phyloP scores from a whole-genome alignment of 1,284 basidiomycete species.

The Leccinum pachyderme region DNA sequence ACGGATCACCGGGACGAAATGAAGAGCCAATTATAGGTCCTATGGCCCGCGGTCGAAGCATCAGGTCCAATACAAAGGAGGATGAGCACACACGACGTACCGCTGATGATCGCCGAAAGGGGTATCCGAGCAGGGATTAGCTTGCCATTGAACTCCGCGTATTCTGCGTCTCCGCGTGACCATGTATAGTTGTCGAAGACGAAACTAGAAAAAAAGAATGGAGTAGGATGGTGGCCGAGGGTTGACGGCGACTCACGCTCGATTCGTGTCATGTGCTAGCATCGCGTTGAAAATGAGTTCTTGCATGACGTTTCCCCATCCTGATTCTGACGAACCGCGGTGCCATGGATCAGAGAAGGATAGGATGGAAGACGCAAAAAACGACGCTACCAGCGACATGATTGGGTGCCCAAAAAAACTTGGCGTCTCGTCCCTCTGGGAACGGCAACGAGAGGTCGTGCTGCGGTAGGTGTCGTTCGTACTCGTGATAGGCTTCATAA shows the following conservation, averaged over 20 bases:
- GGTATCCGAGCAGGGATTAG: slow-evolving; percentile 42
- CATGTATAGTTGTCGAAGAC: slow-evolving; percentile 46
- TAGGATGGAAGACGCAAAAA: neutral
- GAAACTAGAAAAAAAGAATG: slow-evolving; percentile 26
- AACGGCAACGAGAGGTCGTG: slow-evolving; percentile 40
- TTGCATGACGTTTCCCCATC: slow-evolving; percentile 62
- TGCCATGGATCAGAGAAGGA: neutral
- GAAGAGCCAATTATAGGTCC: slow-evolving; percentile 40
- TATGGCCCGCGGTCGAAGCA: slow-evolving; percentile 12
- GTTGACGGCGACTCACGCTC: slow-evolving; percentile 42
- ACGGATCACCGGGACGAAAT: slow-evolving; percentile 23
- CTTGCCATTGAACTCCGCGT: slow-evolving; percentile 39
- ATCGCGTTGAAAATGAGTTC: slow-evolving; percentile 51
- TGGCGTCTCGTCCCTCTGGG: slow-evolving; percentile 43
- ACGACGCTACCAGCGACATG: slow-evolving; percentile 42
- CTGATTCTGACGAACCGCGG: slow-evolving; percentile 36
- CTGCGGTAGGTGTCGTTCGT: slow-evolving; percentile 47
- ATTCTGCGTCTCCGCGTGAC: slow-evolving; percentile 30
- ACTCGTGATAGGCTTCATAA: slow-evolving; percentile 44
- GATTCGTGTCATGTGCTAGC: slow-evolving; percentile 43
- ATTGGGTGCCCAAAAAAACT: slow-evolving; percentile 50
- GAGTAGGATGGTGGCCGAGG: neutral
- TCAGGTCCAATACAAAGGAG: neutral
- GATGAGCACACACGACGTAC: slow-evolving; percentile 20
- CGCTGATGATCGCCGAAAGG: slow-evolving; percentile 41